phyloP scores from a whole-genome alignment of 768 basidiomycete genomes.

The Xerocomellus dryophilus region DNA sequence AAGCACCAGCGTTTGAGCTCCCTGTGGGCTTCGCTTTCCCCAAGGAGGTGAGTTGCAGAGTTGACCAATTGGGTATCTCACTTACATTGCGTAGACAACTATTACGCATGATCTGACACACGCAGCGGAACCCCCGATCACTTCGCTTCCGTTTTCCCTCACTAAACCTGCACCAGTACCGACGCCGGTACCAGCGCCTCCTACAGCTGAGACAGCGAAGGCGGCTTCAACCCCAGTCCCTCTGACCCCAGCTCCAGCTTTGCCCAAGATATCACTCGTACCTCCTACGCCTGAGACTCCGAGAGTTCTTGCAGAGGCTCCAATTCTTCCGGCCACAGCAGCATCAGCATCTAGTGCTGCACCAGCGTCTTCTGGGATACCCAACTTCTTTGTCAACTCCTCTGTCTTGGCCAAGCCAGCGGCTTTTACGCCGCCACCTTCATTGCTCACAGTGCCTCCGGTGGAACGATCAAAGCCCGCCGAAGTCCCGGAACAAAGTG shows the following conservation, averaged over 20 bases:
- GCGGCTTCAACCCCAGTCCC: slow-evolving; percentile 15
- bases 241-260: slow-evolving; percentile 9
- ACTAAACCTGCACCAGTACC: slow-evolving; percentile 32
- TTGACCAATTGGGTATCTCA: neutral
- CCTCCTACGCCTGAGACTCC: slow-evolving; percentile 27
- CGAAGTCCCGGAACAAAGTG: neutral
- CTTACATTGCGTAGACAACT: slow-evolving; percentile 28
- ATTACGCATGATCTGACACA: slow-evolving; percentile 39
- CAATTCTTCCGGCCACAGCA: slow-evolving; percentile 1
- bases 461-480: slow-evolving; percentile 8
- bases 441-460: slow-evolving; percentile 24
- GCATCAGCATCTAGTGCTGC: slow-evolving; percentile 2
- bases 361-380: slow-evolving; percentile 35
- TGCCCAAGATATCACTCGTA: slow-evolving; percentile 22
- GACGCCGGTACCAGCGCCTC: slow-evolving; percentile 7
- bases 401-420: slow-evolving; percentile 43
- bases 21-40: slow-evolving; percentile 67
- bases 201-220: slow-evolving; percentile 13
- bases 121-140: slow-evolving; percentile 66
- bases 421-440: slow-evolving; percentile 7
- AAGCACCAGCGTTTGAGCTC: slow-evolving; percentile 54
- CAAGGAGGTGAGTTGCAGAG: slow-evolving; percentile 45
- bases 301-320: slow-evolving; percentile 16
- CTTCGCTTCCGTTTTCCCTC: slow-evolving; percentile 63
- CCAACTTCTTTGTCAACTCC: slow-evolving; percentile 64